These are phyloP conservation scores for Calonectria leucothoes DNA, from an alignment of 2,329 filamentous ascomycete genomes.

Conservation along the genomic window DNA sequence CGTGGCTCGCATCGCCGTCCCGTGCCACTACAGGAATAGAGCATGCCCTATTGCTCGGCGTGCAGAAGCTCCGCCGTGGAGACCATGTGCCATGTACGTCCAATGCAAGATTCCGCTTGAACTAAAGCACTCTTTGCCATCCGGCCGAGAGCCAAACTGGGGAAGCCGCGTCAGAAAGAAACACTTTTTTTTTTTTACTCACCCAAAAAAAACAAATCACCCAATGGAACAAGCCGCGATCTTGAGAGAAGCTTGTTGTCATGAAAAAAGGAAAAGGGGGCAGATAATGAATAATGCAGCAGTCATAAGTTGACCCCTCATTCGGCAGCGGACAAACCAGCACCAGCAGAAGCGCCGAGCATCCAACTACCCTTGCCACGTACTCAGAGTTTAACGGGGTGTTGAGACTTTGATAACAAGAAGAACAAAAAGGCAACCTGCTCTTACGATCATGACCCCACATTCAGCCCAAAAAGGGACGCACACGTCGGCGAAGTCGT, in stretches of 20 bases:
- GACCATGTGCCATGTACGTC: constrained; percentile 29
- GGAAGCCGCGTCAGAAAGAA: constrained; percentile 23
- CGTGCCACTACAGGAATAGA: constrained; percentile 29
- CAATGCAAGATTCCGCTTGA: constrained; percentile 46
- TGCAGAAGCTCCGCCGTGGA: constrained; percentile 33
- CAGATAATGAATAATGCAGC: neutral
- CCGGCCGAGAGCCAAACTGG: constrained; percentile 26
- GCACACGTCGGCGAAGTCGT: neutral
- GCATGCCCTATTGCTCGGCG: constrained; percentile 10
- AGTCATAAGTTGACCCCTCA: neutral
- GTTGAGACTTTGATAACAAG: constrained; percentile 13
- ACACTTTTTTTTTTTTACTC: neutral
- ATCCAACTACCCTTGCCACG: constrained; percentile 7
- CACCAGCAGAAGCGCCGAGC: neutral
- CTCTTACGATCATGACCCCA: constrained; percentile 17
- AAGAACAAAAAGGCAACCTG: constrained; percentile 12
- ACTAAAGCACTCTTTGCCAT: constrained; percentile 34
- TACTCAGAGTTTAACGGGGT: constrained; percentile 18
- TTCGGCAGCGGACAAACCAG: neutral
- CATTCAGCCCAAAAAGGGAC: constrained; percentile 4
- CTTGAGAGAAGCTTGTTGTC: neutral
- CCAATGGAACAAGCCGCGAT: neutral
- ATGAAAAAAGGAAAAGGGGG: neutral
- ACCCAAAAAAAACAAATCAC: neutral
- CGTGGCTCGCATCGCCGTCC: constrained; percentile 29